Evolutionary conservation across 768 basidiomycete species (phyloP).

Genomic region (Sporobolomyces phaffii): DNA sequence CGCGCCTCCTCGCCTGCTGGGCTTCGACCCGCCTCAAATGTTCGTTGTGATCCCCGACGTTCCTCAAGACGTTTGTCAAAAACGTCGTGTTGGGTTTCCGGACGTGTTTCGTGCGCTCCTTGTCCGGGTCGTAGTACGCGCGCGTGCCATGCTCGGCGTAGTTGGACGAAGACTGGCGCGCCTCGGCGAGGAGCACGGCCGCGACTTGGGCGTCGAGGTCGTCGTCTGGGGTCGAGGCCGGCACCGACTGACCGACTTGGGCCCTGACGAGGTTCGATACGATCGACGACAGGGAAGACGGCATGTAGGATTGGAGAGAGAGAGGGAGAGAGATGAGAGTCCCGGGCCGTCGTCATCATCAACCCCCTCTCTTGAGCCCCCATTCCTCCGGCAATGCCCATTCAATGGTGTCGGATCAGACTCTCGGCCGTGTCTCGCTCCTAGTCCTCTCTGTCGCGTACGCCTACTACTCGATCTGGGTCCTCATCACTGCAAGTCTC

Average conservation of each 20-base stretch:
- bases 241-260: neutral
- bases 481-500: conserved; percentile 67
- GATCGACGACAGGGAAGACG: conserved; percentile 26
- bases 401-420: too few relatives aligned
- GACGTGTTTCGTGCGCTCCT: conserved; percentile 45
- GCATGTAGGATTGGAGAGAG: neutral
- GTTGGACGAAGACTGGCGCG: conserved; percentile 77
- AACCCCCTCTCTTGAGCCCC: neutral
- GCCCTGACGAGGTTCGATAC: conserved; percentile 32
- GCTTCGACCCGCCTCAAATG: conserved; percentile 54
- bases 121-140: conserved; percentile 31
- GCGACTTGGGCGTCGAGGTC: conserved; percentile 89
- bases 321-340: neutral
- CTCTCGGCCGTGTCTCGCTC: too few relatives aligned
- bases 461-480: conserved; percentile 87
- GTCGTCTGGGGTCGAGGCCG: conserved; percentile 12
- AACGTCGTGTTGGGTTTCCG: conserved; percentile 61
- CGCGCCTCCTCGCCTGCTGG: conserved; percentile 41
- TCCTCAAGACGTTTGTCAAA: conserved; percentile 65
- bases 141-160: conserved; percentile 55
- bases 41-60: conserved; percentile 92
- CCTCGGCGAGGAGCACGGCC: conserved; percentile 83
- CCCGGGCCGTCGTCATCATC: neutral
- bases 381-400: too few relatives aligned
- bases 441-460: conserved; percentile 53